These are phyloP conservation scores for Sesbania bispinosa DNA, from an alignment of 306 rosid species.

Conservation along the genomic window DNA sequence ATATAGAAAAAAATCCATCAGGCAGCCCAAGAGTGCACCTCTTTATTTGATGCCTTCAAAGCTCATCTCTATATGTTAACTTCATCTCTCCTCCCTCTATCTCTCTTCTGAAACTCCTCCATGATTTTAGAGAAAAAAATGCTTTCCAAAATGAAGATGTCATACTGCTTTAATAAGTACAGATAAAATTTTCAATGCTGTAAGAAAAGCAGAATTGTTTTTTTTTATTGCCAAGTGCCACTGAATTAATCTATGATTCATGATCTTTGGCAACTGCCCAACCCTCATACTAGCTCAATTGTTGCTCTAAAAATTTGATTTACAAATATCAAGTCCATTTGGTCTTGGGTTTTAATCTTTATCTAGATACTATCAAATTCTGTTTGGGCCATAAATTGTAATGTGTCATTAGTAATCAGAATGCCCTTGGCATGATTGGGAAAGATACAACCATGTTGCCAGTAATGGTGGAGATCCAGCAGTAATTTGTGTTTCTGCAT, in stretches of 20 bases:
- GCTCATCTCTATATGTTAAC: neutral
- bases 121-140: neutral
- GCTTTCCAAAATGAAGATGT: neutral
- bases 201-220: neutral
- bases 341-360: neutral
- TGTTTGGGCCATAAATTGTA: neutral
- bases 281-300: neutral
- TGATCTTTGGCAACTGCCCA: neutral
- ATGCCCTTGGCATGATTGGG: neutral
- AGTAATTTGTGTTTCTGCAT: too few species aligned
- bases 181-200: neutral
- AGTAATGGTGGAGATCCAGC: neutral
- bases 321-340: slow-evolving; percentile 9
- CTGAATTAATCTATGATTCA: neutral
- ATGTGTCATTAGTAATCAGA: neutral
- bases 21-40: neutral
- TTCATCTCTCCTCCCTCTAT: neutral
- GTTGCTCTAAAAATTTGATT: neutral
- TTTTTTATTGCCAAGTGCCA: neutral
- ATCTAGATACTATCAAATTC: neutral
- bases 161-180: too few species aligned
- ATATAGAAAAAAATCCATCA: neutral
- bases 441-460: neutral
- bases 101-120: neutral
- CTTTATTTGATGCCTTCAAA: neutral